Evolutionary conservation across 352 stramenopile species (phyloP).

Genomic region (Pythium periplocum): DNA sequence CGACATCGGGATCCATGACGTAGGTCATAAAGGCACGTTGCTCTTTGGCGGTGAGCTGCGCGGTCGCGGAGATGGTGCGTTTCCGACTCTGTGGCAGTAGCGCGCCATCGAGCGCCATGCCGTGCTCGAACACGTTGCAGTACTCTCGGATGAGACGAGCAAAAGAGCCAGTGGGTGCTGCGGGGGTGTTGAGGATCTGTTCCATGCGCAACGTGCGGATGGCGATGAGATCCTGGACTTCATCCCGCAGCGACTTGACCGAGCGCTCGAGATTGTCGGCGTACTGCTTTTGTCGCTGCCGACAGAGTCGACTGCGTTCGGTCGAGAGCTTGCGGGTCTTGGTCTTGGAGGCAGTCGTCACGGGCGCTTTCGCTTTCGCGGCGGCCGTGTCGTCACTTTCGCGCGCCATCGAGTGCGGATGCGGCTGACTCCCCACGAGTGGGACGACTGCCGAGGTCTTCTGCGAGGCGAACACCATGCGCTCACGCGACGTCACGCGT

Average conservation of each 20-base stretch:
- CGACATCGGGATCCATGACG: conserved; percentile 17
- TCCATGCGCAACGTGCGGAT: conserved; percentile 36
- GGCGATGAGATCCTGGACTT: conserved; percentile 43
- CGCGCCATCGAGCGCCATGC: conserved; percentile 22
- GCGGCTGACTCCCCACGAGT: too few species aligned
- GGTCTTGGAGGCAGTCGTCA: neutral
- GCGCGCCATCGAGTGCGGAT: too few species aligned
- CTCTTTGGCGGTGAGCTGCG: conserved; percentile 7
- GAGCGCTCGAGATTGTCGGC: conserved; percentile 10
- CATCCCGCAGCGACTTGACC: conserved; percentile 30
- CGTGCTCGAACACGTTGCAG: conserved; percentile 41
- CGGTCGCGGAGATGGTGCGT: conserved; percentile 15
- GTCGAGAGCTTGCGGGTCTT: conserved; percentile 15
- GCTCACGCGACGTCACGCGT: too few species aligned
- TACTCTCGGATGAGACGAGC: conserved; percentile 38
- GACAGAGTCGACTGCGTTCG: conserved; percentile 19
- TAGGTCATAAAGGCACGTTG: conserved; percentile 12
- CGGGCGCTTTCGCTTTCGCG: neutral
- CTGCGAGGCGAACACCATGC: too few species aligned
- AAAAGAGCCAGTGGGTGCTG: conserved; percentile 33
- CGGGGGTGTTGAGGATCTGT: conserved; percentile 24
- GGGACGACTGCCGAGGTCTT: too few species aligned
- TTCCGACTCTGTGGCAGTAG: conserved; percentile 23
- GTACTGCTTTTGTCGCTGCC: conserved; percentile 17
- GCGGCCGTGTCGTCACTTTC: neutral